Conservation (phyloP, 805 yeast genomes). For the baker's yeast (Saccharomyces cerevisiae) region DNA sequence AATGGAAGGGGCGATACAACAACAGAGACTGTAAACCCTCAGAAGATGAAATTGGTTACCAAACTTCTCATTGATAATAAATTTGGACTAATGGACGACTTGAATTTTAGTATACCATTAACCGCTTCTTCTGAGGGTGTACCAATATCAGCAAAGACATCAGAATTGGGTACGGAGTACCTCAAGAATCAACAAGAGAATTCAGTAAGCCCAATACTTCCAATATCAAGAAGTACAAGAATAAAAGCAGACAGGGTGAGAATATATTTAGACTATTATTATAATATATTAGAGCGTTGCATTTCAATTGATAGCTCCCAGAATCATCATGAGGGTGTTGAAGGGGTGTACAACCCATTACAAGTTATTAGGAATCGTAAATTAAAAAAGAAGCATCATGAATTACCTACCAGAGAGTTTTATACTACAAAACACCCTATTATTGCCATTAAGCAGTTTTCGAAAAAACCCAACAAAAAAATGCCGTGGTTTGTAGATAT, state of each 20-base stretch:
- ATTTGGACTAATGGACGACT: conserved; percentile 27
- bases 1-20: not conserved
- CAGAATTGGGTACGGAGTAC: not conserved
- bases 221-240: conserved; percentile 17
- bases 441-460: conserved; percentile 49
- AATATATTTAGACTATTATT: conserved; percentile 40
- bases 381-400: conserved; percentile 42
- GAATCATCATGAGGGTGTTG: conserved; percentile 40
- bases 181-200: not conserved
- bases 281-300: conserved; percentile 38
- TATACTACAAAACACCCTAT: conserved; percentile 44
- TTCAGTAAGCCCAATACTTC: not conserved
- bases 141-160: not conserved
- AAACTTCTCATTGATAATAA: conserved; percentile 23
- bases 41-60: conserved; percentile 17
- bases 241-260: conserved; percentile 27
- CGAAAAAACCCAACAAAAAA: conserved; percentile 40
- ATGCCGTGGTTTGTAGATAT: conserved; percentile 59
- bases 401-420: conserved; percentile 36
- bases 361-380: conserved; percentile 72
- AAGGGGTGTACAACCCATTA: conserved; percentile 70
- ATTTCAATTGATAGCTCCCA: conserved; percentile 20
- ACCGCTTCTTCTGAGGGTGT: not conserved
- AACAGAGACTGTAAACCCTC: conserved; percentile 4
- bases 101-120: conserved; percentile 16